Conservation (phyloP, 176 grass and related monocot genomes). For the Phoenix dactylifera region DNA sequence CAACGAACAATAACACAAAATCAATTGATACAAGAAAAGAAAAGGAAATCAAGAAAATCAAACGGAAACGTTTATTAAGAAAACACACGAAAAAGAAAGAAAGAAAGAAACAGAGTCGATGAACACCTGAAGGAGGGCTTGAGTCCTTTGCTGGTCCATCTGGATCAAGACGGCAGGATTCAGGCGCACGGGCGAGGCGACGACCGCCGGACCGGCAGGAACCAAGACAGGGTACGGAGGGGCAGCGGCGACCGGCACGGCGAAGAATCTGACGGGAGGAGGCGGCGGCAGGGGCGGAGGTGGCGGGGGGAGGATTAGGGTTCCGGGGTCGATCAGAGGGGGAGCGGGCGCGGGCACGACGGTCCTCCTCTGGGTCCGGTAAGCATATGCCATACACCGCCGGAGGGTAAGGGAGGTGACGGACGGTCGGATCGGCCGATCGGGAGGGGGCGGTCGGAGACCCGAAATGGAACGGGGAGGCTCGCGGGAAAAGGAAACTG, state of each 20-base stretch:
- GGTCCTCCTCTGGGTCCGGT: too few relatives aligned
- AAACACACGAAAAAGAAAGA: neutral
- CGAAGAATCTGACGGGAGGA: too few relatives aligned
- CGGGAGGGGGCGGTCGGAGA: too few relatives aligned
- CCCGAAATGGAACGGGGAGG: too few relatives aligned
- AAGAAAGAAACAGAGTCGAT: neutral
- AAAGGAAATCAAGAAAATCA: constrained; percentile 1
- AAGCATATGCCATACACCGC: too few relatives aligned
- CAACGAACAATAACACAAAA: neutral
- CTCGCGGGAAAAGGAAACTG: too few relatives aligned
- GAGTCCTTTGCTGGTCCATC: constrained; percentile 39
- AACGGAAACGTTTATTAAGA: neutral
- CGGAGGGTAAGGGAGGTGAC: too few relatives aligned
- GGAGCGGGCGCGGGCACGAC: too few relatives aligned
- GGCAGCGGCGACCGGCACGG: too few relatives aligned
- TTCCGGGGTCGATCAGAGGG: too few relatives aligned
- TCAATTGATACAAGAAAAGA: constrained; percentile 3
- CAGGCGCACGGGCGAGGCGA: constrained; percentile 16
- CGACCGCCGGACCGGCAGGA: constrained; percentile 12
- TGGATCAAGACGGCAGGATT: constrained; percentile 3
- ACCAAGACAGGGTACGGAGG: neutral
- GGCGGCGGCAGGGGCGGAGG: constrained; percentile 4
- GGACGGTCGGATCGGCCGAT: too few relatives aligned
- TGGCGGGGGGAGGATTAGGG: too few relatives aligned
- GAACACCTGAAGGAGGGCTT: constrained; percentile 40